Evolutionary conservation across 2,329 filamentous ascomycete species (phyloP).

Genomic region (Cercospora sesami): DNA sequence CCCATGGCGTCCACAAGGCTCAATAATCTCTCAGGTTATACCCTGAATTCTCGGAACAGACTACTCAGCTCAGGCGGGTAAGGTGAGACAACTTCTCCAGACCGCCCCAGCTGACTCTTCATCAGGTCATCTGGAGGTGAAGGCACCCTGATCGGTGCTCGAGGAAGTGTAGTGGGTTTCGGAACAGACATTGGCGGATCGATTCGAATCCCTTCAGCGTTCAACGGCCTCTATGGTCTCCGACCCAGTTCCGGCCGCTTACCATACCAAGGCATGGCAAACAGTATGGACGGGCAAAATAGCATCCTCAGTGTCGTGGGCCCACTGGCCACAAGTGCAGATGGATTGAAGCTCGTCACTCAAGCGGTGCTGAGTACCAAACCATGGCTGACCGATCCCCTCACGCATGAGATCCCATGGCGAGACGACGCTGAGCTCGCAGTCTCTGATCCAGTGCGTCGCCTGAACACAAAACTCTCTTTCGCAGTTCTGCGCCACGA

Average conservation of each 20-base stretch:
- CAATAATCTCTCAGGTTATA: constrained; percentile 40
- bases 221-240: constrained; percentile 59
- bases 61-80: constrained; percentile 54
- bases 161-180: constrained; percentile 57
- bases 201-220: constrained; percentile 60
- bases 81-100: background rate
- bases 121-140: constrained; percentile 57
- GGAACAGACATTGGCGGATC: constrained; percentile 58
- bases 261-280: constrained; percentile 56
- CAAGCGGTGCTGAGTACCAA: constrained; percentile 57
- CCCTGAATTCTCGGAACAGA: constrained; percentile 58
- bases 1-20: background rate
- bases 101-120: background rate
- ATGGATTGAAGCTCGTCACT: constrained; percentile 57
- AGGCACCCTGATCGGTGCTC: constrained; percentile 56
- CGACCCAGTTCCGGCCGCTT: constrained; percentile 57
- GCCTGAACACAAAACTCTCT: constrained; percentile 43
- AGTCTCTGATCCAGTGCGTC: constrained; percentile 30
- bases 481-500: constrained; percentile 59
- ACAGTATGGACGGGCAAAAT: constrained; percentile 65
- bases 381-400: constrained; percentile 67
- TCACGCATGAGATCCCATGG: constrained; percentile 67
- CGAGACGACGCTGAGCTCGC: constrained; percentile 51
- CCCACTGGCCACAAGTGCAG: constrained; percentile 59
- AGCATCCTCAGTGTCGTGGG: constrained; percentile 64